phyloP scores from a whole-genome alignment of 2,329 filamentous ascomycete species.

The Aaosphaeria pasadenensis region DNA sequence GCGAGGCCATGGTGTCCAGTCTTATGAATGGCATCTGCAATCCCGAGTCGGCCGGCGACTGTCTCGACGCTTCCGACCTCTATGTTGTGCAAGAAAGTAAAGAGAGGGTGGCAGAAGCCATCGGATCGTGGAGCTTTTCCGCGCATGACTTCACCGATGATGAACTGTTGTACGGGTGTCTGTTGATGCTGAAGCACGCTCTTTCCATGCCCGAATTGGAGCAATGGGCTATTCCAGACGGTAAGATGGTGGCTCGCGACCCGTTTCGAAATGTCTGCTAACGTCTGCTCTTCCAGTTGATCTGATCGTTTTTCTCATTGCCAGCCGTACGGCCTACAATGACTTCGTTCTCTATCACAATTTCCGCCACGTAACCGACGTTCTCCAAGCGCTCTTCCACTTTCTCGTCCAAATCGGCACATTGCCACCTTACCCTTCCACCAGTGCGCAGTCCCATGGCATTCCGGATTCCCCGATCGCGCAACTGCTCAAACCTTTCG shows the following conservation, averaged over 20 bases:
- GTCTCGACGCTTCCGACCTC: constrained; percentile 61
- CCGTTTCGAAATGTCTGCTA: no score
- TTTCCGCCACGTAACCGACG: constrained; percentile 95
- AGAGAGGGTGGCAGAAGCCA: constrained; percentile 61
- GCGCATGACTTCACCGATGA: constrained; percentile 89
- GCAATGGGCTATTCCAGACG: constrained; percentile 73
- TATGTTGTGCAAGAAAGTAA: constrained; percentile 65
- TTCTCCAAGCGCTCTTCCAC: constrained; percentile 88
- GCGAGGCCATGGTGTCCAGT: constrained; percentile 90
- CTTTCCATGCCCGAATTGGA: constrained; percentile 77
- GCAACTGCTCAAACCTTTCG: constrained; percentile 75
- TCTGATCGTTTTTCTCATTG: constrained; percentile 79
- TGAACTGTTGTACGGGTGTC: constrained; percentile 81
- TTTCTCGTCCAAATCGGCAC: constrained; percentile 80
- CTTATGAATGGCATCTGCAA: constrained; percentile 89
- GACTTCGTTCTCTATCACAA: constrained; percentile 97
- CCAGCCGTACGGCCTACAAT: constrained; percentile 92
- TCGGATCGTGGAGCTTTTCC: constrained; percentile 83
- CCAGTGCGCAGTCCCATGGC: constrained; percentile 22
- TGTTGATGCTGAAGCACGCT: constrained; percentile 86
- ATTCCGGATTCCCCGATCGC: constrained; percentile 64
- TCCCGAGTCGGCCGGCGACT: constrained; percentile 60
- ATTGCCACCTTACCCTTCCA: constrained; percentile 63
- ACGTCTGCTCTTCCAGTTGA: constrained; percentile 55
- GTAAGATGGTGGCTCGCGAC: constrained; percentile 49